These are phyloP conservation scores for Pseudocercospora musae DNA, from an alignment of 2,329 filamentous ascomycete genomes.

Conservation along the genomic window DNA sequence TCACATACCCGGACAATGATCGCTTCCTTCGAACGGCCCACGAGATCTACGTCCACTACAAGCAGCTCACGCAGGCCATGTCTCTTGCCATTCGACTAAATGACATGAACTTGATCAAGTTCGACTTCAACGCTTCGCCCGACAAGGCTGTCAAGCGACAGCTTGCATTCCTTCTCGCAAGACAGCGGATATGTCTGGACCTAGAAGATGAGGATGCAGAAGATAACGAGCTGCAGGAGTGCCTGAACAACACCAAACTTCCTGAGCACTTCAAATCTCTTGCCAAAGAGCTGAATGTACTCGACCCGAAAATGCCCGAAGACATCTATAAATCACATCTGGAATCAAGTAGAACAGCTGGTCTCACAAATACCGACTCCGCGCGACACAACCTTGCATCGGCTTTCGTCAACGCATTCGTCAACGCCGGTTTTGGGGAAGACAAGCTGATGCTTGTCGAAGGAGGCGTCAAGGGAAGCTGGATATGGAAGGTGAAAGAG, in stretches of 20 bases:
- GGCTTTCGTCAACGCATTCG: slow-evolving; percentile 94
- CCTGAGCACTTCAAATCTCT: slow-evolving; percentile 91
- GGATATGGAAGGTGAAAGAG: slow-evolving; percentile 99
- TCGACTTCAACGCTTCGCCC: slow-evolving; percentile 74
- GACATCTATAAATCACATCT: slow-evolving; percentile 99
- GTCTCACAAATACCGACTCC: slow-evolving; percentile 91
- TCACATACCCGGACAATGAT: slow-evolving; percentile 97
- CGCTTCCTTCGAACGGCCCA: slow-evolving; percentile 91
- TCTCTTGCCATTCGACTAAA: slow-evolving; percentile 91
- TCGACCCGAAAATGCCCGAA: slow-evolving; percentile 94
- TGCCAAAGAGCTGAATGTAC: slow-evolving; percentile 92
- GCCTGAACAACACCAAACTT: slow-evolving; percentile 80
- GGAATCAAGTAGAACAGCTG: slow-evolving; percentile 88
- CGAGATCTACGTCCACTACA: slow-evolving; percentile 88
- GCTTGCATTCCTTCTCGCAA: slow-evolving; percentile 85
- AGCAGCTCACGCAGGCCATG: slow-evolving; percentile 89
- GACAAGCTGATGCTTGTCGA: slow-evolving; percentile 98
- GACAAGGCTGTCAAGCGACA: slow-evolving; percentile 87
- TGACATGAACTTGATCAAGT: slow-evolving; percentile 71
- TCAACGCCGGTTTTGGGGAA: slow-evolving; percentile 90
- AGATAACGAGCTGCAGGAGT: slow-evolving; percentile 73
- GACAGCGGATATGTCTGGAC: slow-evolving; percentile 84
- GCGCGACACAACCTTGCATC: slow-evolving; percentile 93
- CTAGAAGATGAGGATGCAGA: slow-evolving; percentile 64
- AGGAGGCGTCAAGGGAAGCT: slow-evolving; percentile 75